Conservation (phyloP, 305 asterid genomes). For the Plantago rigida region DNA sequence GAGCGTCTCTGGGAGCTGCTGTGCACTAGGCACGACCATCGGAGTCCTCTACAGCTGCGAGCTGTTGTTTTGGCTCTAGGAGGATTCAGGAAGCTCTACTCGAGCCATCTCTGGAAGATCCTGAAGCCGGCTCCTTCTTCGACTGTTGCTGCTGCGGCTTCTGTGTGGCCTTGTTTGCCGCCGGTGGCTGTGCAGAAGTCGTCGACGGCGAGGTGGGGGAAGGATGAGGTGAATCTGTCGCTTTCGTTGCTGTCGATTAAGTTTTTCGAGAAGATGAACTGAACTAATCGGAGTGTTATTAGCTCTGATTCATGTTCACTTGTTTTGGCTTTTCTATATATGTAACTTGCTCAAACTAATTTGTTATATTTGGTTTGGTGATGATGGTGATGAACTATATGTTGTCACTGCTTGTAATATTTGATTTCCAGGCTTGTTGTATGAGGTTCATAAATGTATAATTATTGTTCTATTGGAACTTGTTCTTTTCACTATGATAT, state of each 20-base stretch:
- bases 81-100: conserved; percentile 76
- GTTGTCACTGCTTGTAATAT: too few species aligned
- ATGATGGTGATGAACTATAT: too few species aligned
- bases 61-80: conserved; percentile 76
- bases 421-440: too few species aligned
- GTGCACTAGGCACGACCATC: conserved; percentile 67
- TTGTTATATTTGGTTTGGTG: too few species aligned
- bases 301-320: not conserved
- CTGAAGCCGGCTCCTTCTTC: conserved; percentile 48
- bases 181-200: conserved; percentile 25
- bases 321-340: conserved; percentile 10
- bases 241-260: conserved; percentile 76
- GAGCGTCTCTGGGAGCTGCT: conserved; percentile 95
- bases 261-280: conserved; percentile 59
- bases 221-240: conserved; percentile 82
- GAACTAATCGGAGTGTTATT: conserved; percentile 32
- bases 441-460: too few species aligned
- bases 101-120: conserved; percentile 77
- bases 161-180: conserved; percentile 58
- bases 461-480: too few species aligned
- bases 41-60: conserved; percentile 63
- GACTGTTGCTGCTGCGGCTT: conserved; percentile 35
- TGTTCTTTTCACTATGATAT: too few species aligned
- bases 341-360: conserved; percentile 18
- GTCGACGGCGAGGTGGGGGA: conserved; percentile 70